These are phyloP conservation scores for Leccinum longicurvipes DNA, from an alignment of 768 basidiomycete species.

Conservation along the genomic window DNA sequence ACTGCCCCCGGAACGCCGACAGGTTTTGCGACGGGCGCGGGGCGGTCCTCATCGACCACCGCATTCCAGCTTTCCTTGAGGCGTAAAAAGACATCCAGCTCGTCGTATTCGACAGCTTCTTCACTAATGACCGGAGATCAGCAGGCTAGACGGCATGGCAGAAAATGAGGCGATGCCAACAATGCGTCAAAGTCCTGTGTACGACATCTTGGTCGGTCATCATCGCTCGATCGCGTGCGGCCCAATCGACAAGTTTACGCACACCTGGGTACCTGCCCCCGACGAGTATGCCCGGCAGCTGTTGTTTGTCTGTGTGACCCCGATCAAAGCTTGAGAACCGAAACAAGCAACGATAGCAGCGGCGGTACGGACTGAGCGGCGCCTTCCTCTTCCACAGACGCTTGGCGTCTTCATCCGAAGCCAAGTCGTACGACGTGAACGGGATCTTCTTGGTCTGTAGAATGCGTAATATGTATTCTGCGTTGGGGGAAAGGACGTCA, in stretches of 20 bases:
- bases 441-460: slow-evolving; percentile 84
- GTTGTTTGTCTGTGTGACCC: slow-evolving; percentile 67
- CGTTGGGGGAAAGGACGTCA: background rate
- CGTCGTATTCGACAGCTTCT: slow-evolving; percentile 78
- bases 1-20: slow-evolving; percentile 81
- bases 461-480: slow-evolving; percentile 79
- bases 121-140: slow-evolving; percentile 47
- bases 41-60: slow-evolving; percentile 56
- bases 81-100: slow-evolving; percentile 68
- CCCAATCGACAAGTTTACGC: slow-evolving; percentile 28
- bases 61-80: slow-evolving; percentile 68
- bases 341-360: background rate
- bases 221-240: slow-evolving; percentile 1
- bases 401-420: slow-evolving; percentile 81
- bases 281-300: slow-evolving; percentile 79
- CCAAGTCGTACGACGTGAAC: slow-evolving; percentile 80
- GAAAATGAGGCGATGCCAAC: slow-evolving; percentile 40
- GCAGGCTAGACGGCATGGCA: background rate
- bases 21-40: slow-evolving; percentile 52
- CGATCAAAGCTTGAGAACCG: background rate
- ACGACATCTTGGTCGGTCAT: slow-evolving; percentile 3
- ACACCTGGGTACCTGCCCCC: slow-evolving; percentile 78
- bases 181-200: slow-evolving; percentile 68
- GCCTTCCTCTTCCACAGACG: slow-evolving; percentile 78
- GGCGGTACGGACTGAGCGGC: slow-evolving; percentile 47